phyloP scores from a whole-genome alignment of 495 filamentous ascomycete species.

The Jackrogersella minutella region DNA sequence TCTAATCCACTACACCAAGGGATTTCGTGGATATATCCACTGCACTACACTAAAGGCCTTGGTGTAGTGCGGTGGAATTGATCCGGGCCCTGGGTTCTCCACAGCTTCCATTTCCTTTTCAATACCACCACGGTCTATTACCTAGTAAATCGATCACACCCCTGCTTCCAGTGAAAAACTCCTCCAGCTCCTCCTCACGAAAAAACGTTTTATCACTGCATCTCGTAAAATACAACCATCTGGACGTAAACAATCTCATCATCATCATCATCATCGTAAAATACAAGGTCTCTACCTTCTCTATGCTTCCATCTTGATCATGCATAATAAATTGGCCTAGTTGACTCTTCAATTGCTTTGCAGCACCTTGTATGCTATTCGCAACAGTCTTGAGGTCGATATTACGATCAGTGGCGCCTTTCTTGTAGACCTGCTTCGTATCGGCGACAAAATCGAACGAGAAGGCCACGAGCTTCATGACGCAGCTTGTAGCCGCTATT shows the following conservation, averaged over 20 bases:
- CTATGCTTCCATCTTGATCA: background rate
- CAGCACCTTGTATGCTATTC: conserved; percentile 12
- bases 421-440: conserved; percentile 25
- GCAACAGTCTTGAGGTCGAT: conserved; percentile 3
- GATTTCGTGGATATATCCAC: too few species aligned
- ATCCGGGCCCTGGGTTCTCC: too few species aligned
- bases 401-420: conserved; percentile 12
- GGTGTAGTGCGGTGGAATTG: too few species aligned
- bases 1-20: too few species aligned
- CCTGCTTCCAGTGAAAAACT: background rate
- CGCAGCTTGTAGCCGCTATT: conserved; percentile 10
- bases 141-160: background rate
- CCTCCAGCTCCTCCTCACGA: too few species aligned
- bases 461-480: conserved; percentile 23
- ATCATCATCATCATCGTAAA: background rate
- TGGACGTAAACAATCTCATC: too few species aligned
- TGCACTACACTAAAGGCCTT: too few species aligned
- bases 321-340: background rate
- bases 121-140: background rate
- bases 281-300: background rate
- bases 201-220: too few species aligned
- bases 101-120: background rate
- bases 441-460: conserved; percentile 22
- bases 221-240: too few species aligned
- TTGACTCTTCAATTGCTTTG: conserved; percentile 4